phyloP scores from a whole-genome alignment of 768 basidiomycete genomes.

The Leccinum broughii region DNA sequence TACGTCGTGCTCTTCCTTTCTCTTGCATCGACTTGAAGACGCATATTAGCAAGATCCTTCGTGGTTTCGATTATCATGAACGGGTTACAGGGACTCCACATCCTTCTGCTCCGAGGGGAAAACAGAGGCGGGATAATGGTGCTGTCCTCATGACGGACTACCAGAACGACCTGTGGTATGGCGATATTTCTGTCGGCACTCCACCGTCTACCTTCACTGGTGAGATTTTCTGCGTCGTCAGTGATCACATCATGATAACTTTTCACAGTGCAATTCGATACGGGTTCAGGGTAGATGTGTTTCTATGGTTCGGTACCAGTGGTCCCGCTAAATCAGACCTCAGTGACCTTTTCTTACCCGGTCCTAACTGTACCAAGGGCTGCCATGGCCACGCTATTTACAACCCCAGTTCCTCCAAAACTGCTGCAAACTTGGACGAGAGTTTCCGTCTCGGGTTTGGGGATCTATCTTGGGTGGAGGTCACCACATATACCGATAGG shows the following conservation, averaged over 20 bases:
- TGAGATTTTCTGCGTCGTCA: background rate
- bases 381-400: slow-evolving; percentile 36
- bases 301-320: background rate
- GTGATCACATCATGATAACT: background rate
- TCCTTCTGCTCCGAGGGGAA: background rate
- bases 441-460: background rate
- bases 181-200: slow-evolving; percentile 11
- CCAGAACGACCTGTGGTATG: slow-evolving; percentile 6
- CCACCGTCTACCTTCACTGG: background rate
- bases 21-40: background rate
- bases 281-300: slow-evolving; percentile 12
- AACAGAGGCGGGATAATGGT: background rate
- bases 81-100: background rate
- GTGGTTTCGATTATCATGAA: background rate
- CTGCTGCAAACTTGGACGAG: background rate
- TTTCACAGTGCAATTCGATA: background rate
- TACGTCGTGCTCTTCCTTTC: background rate
- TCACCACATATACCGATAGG: slow-evolving; percentile 7
- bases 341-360: slow-evolving; percentile 31
- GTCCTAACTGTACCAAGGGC: slow-evolving; percentile 16
- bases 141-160: background rate
- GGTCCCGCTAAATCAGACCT: background rate
- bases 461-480: background rate
- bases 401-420: slow-evolving; percentile 22
- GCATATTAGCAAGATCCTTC: slow-evolving; percentile 2